A percentile compares a stretch with the other conserved stretches of the same genome.
phyloP scores from a whole-genome alignment of 768 basidiomycete genomes.

The Boletus reticuloceps region DNA sequence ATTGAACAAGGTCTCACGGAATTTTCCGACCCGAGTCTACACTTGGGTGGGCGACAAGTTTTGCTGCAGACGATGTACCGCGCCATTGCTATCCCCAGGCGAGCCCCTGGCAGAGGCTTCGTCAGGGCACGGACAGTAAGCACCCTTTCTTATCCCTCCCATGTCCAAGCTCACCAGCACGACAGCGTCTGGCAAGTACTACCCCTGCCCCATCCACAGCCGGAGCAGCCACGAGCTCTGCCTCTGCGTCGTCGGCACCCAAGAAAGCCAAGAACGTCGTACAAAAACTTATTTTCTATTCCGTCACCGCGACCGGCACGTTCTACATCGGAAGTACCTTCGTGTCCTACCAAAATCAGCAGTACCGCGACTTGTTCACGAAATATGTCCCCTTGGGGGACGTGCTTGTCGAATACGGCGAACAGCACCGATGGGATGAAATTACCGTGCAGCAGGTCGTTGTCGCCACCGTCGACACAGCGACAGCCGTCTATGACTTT shows the following conservation, averaged over 20 bases:
- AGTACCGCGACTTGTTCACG: conserved; percentile 85
- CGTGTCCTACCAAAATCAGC: conserved; percentile 70
- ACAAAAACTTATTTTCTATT: conserved; percentile 63
- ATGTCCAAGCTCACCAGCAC: background rate
- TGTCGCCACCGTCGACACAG: conserved; percentile 48
- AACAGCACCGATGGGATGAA: conserved; percentile 75
- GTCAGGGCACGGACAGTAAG: conserved; percentile 59
- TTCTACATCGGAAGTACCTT: conserved; percentile 86
- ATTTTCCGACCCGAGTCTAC: conserved; percentile 5
- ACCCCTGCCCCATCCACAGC: conserved; percentile 35
- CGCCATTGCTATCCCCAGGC: conserved; percentile 55
- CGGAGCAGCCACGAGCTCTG: conserved; percentile 17
- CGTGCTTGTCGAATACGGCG: conserved; percentile 76
- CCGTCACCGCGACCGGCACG: conserved; percentile 62
- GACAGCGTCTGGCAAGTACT: conserved; percentile 59
- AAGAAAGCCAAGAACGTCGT: conserved; percentile 56
- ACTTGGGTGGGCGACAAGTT: background rate
- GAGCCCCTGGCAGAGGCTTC: conserved; percentile 43
- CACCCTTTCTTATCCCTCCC: background rate
- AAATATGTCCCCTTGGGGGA: conserved; percentile 77
- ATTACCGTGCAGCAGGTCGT: conserved; percentile 62
- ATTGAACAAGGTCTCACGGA: conserved; percentile 9
- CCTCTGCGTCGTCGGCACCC: conserved; percentile 27
- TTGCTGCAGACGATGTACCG: conserved; percentile 42
- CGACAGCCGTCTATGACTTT: conserved; percentile 49